Evolutionary conservation across 345 rosid genomes (phyloP).

Genomic region (Salix dunnii): DNA sequence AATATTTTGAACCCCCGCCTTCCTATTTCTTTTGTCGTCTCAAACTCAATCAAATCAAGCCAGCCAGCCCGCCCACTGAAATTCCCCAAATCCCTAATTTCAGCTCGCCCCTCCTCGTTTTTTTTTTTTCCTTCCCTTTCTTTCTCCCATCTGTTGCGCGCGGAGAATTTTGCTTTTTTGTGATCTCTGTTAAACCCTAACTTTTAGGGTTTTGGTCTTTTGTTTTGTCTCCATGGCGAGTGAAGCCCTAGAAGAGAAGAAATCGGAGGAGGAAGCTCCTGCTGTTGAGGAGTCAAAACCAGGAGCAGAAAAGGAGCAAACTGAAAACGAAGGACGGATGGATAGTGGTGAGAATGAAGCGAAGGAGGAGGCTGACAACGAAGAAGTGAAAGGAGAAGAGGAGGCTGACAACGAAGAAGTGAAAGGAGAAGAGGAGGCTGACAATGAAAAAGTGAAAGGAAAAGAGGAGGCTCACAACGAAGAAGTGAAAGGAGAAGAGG

Average conservation of each 20-base stretch:
- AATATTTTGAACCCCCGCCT: constrained; percentile 28
- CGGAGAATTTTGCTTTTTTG: neutral
- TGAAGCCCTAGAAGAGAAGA: constrained; percentile 67
- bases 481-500: constrained; percentile 16
- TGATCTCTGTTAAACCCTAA: constrained; percentile 9
- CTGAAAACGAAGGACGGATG: neutral
- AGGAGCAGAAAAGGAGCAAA: constrained; percentile 17
- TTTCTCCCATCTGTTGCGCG: neutral
- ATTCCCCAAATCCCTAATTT: neutral
- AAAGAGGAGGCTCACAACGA: constrained; percentile 1
- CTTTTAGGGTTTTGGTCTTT: constrained; percentile 19
- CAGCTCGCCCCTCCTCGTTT: no score
- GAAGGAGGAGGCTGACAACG: constrained; percentile 5
- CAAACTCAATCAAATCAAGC: constrained; percentile 1
- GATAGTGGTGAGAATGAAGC: neutral
- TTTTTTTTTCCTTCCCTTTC: neutral
- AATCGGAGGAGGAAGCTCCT: constrained; percentile 39
- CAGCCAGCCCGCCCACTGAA: constrained; percentile 11
- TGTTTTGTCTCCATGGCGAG: constrained; percentile 41
- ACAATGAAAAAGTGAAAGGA: no score
- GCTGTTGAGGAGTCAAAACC: constrained; percentile 12
- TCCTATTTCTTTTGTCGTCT: neutral
- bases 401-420: constrained; percentile 5
- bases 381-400: constrained; percentile 13
- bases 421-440: constrained; percentile 19